A percentile compares a stretch with the other conserved stretches of the same genome.
phyloP scores from a whole-genome alignment of 495 filamentous ascomycete species.

The Lasiosphaeria ovina region DNA sequence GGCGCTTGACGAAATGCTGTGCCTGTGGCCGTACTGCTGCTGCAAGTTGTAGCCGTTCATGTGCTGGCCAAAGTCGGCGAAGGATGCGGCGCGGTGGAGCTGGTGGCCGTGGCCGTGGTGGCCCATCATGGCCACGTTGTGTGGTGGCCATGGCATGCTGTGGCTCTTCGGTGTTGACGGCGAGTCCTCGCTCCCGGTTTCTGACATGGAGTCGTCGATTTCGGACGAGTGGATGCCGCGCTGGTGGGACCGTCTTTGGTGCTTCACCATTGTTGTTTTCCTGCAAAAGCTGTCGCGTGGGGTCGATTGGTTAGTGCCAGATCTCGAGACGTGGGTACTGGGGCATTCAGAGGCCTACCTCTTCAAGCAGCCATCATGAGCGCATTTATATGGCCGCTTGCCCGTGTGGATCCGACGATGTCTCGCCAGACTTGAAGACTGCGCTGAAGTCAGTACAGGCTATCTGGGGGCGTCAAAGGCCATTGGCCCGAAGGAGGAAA shows the following conservation, averaged over 20 bases:
- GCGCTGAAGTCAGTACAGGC: constrained; percentile 37
- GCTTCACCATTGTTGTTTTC: constrained; percentile 86
- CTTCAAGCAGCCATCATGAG: constrained; percentile 73
- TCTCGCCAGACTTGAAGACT: constrained; percentile 86
- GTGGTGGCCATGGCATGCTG: constrained; percentile 38
- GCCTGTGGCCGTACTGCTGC: constrained; percentile 41
- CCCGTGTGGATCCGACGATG: constrained; percentile 87
- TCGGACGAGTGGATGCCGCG: constrained; percentile 56
- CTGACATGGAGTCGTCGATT: constrained; percentile 56
- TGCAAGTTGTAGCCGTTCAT: constrained; percentile 38
- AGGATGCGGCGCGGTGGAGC: constrained; percentile 44
- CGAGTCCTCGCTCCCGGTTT: constrained; percentile 50
- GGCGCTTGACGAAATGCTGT: constrained; percentile 43
- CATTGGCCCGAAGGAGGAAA: neutral
- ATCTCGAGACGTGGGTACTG: constrained; percentile 14
- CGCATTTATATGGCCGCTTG: constrained; percentile 80
- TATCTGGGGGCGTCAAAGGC: neutral
- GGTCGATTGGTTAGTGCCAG: constrained; percentile 25
- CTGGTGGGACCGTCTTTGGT: constrained; percentile 68
- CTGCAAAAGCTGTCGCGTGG: constrained; percentile 67
- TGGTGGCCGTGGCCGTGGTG: constrained; percentile 31
- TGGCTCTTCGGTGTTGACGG: constrained; percentile 48
- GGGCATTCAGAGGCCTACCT: constrained; percentile 56
- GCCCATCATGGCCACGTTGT: constrained; percentile 24
- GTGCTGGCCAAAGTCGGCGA: constrained; percentile 45